These are phyloP conservation scores for Beverwykella pulmonaria DNA, from an alignment of 495 filamentous ascomycete genomes.

Conservation along the genomic window DNA sequence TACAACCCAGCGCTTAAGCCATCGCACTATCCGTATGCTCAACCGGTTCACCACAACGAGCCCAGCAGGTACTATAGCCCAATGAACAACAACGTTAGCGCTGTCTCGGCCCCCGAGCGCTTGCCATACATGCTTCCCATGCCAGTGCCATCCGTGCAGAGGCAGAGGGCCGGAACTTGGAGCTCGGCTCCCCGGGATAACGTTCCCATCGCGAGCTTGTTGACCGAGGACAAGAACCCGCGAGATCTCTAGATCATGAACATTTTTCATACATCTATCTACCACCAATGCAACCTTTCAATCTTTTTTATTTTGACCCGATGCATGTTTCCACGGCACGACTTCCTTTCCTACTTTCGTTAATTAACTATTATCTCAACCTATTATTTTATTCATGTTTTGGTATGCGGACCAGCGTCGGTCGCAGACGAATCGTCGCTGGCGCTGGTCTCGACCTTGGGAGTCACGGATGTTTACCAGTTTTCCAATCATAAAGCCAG, in stretches of 20 bases:
- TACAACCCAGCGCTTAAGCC: constrained; percentile 35
- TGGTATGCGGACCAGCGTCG: neutral
- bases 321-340: constrained; percentile 6
- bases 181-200: constrained; percentile 34
- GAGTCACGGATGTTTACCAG: neutral
- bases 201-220: constrained; percentile 32
- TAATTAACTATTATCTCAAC: constrained; percentile 15
- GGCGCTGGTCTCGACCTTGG: neutral
- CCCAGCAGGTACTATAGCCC: constrained; percentile 35
- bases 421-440: constrained; percentile 5
- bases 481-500: neutral
- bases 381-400: constrained; percentile 8
- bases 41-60: constrained; percentile 21
- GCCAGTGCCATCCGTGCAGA: constrained; percentile 27
- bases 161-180: constrained; percentile 27
- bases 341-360: constrained; percentile 30
- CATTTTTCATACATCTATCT: neutral
- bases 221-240: constrained; percentile 38
- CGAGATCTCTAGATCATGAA: constrained; percentile 18
- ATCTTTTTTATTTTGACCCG: neutral
- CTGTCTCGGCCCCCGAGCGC: constrained; percentile 40
- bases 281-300: neutral
- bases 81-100: constrained; percentile 32
- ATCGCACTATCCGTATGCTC: constrained; percentile 34
- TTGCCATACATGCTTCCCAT: constrained; percentile 38